Percentiles rank a stretch among this genome's conserved stretches.
These are phyloP conservation scores for Wickerhamomyces alni DNA, from an alignment of 805 yeast species.

Conservation along the genomic window DNA sequence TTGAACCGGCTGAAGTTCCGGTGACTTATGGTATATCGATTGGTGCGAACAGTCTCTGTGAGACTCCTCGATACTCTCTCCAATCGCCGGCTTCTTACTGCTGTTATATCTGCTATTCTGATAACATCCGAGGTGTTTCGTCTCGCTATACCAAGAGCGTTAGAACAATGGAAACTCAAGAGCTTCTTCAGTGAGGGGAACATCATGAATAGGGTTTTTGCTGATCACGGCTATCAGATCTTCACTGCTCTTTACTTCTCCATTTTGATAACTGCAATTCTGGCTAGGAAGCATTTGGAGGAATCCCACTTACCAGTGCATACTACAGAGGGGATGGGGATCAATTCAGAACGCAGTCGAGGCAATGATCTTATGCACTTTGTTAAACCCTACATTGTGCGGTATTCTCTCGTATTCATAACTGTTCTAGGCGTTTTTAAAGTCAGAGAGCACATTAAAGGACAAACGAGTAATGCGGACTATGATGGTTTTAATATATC, in stretches of 20 bases:
- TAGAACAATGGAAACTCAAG: too few species aligned
- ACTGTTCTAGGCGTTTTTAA: background rate
- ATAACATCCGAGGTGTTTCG: too few species aligned
- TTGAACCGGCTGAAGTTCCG: too few species aligned
- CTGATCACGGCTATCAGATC: background rate
- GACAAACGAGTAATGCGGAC: background rate
- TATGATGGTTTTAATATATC: constrained; percentile 1
- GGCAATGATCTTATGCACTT: background rate
- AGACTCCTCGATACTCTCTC: too few species aligned
- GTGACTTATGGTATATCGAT: too few species aligned
- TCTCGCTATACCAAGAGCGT: too few species aligned
- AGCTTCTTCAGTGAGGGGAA: too few species aligned
- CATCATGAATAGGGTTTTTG: background rate
- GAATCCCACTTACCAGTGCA: background rate
- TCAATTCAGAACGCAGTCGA: background rate
- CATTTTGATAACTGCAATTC: background rate
- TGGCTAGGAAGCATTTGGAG: background rate
- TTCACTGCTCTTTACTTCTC: background rate
- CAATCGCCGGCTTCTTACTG: too few species aligned
- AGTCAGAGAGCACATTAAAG: background rate
- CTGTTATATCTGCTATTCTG: too few species aligned
- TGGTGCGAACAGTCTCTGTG: too few species aligned
- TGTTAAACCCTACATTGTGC: too few species aligned
- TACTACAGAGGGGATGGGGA: too few species aligned
- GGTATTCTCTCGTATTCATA: background rate